Conservation (phyloP, 148 eudicot species). For the Fagopyrum tataricum region DNA sequence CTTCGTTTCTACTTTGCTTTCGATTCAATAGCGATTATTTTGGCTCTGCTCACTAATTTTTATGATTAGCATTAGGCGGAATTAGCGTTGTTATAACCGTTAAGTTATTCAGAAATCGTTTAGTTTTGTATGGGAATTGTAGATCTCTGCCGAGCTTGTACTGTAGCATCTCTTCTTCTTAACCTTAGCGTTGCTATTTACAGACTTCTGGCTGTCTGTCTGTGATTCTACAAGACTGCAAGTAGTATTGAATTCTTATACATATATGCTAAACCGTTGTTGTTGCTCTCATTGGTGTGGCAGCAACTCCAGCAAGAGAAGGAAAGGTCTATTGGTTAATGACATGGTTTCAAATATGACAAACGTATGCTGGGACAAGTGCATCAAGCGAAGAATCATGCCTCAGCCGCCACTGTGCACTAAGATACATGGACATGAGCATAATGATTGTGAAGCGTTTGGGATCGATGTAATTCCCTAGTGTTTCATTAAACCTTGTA, state of each 20-base stretch:
- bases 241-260: neutral
- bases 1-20: neutral
- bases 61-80: too few relatives aligned
- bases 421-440: conserved; percentile 76
- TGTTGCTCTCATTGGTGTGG: neutral
- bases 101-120: too few relatives aligned
- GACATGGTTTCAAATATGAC: conserved; percentile 83
- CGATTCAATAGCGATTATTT: neutral
- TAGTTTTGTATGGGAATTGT: too few relatives aligned
- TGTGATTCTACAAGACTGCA: neutral
- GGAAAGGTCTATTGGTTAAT: conserved; percentile 71
- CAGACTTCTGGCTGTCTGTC: neutral
- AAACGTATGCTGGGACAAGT: conserved; percentile 82
- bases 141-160: too few relatives aligned
- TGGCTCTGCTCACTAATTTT: too few relatives aligned
- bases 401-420: conserved; percentile 74
- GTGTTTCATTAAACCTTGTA: neutral
- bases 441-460: conserved; percentile 62
- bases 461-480: conserved; percentile 33
- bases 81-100: too few relatives aligned
- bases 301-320: conserved; percentile 98
- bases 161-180: neutral
- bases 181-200: too few relatives aligned
- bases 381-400: conserved; percentile 69
- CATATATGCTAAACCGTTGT: neutral